Evolutionary conservation across 192 early-diverging fungal genomes (phyloP), one percentile per base, ranked within the genome.

Genomic region (Funneliformis mosseae): DNA sequence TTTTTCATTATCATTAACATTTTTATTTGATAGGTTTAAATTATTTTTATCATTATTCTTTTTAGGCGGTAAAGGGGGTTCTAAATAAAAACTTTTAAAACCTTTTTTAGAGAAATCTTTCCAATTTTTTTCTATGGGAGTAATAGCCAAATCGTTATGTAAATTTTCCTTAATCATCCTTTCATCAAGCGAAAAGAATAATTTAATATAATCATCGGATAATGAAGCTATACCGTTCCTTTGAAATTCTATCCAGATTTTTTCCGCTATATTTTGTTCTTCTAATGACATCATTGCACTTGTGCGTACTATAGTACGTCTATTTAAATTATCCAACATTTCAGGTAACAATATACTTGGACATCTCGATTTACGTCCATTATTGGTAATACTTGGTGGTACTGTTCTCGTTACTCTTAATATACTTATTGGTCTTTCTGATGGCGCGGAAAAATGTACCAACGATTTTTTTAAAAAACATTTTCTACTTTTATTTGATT

Each of bases 201-300:
- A 60, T 61, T 69, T 79, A 16, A 71, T 18, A n/a, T 59, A 79
- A 8, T 79, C 45, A 61, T 79, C 78, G 21, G 78, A 79, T 42
- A 79, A 61, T 39, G 63, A 50, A n/a, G 38, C 68, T 27, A 79
- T 42, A 41, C 78, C 78, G 38, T 71, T 28, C 14, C 18, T 69
- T 79, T 79, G 78, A 79, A 79, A 69, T 71, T 79, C 48, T 41
- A 39, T n/a, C 78, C 78, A 79, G 8, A 79, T 68, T 61, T 69
- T 33, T 69, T 70, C 67, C 0, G 68, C 78, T n/a, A 27, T 72
- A 14, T 28, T 21, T 61, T 71, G 67, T 59, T 79, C 67, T 41
- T 79, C 78, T 21, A 33, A 33, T 25, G 78, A 42, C 78, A 79
- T 79, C 45, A 79, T 46, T 21, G 62, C 18, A 50, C 64, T 71